Evolutionary conservation across 208 protist species (phyloP), one percentile per base, ranked within the genome.

Genomic region (Leishmania arabica): DNA sequence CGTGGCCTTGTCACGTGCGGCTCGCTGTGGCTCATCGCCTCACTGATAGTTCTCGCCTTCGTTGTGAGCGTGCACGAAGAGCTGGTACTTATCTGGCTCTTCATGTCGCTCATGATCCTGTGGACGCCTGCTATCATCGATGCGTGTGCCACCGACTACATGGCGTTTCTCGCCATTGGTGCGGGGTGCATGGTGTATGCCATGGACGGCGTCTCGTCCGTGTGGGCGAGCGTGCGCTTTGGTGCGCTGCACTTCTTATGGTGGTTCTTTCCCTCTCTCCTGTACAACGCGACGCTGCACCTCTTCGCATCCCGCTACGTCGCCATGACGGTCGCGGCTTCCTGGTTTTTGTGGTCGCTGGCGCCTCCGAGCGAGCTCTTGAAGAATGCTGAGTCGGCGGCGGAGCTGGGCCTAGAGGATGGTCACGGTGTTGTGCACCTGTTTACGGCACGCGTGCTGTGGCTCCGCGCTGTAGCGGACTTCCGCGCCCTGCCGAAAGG

Each of bases 61-160:
- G 88, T 94, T 13, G 95, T 98, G 21, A 95, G 95, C 82, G 92
- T 98, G 77, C 93, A 98, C 83, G 90, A 97, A 77, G 93, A 98
- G 83, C 88, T 98, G 24, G 76, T 98, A 40, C 70, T 88, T 60
- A 86, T 98, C 76, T 98, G 95, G 93, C 82, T 97, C 47, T 85
- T 94, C 75, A 90, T 93, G 70, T 89, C 90, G 24, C 80, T 98
- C 65, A 87, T 93, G 58, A 87, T 94, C 7, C 78, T 97, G 47
- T 98, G 95, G 93, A 83, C 91, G 27, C 95, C 95, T 2, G 92
- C 95, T 65, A 91, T 96, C 53, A 88, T 95, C 68, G 93, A 96
- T 79, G 93, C 93, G 21, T 94, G 88, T 73, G 88, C 93, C 40
- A 91, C 71, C 0, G 86, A 93, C 56, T 95, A 93, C 86, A 93